Evolutionary conservation across 371 early-diverging fungal genomes (phyloP), one percentile per base, ranked within the genome.

Genomic region (Circinella umbellata): DNA sequence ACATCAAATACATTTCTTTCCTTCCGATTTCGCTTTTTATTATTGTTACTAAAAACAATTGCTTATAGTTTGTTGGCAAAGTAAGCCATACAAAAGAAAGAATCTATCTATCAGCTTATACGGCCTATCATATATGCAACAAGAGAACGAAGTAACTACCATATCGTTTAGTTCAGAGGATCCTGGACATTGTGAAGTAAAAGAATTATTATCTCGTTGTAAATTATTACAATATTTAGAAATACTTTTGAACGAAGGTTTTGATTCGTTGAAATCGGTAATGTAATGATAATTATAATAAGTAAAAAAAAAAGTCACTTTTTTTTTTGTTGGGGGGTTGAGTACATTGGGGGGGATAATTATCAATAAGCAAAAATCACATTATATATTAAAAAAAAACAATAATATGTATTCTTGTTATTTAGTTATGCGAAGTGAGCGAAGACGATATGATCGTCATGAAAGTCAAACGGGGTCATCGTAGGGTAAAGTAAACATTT

Each of bases 401-500:
- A 42, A 42, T 42, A 42, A 9, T 1, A 11, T 42, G 3, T 42
- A 13, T 51, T 51, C 7, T 15, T n/a, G 3, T 63, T 63, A 48
- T 48, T 15, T 64, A 64, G 65, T 18, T 64, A 27, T 64, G 65
- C 48, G 85, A 85, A 49, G 75, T 85, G 34, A 82, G 83, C 17
- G 85, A 85, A 66, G 72, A 72, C 3, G 85, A 85, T 62, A 61
- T 85, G 27, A 68, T 76, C 46, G 81, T 77, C 4, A 68, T 85
- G 67, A 71, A 78, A 13, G 80, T 82, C 10, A 85, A 85, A 36
- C 67, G 85, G 60, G 85, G 85, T 11, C 85, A 85, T 67, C 72
- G 85, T 51, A 79, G 85, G 71, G 78, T 84, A 78, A 17, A n/a
- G 18, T 9, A 42, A 42, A 27, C 27, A 27, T 27, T 27, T 27